phyloP scores from a whole-genome alignment of 306 rosid genomes.

The Clitoria ternatea region DNA sequence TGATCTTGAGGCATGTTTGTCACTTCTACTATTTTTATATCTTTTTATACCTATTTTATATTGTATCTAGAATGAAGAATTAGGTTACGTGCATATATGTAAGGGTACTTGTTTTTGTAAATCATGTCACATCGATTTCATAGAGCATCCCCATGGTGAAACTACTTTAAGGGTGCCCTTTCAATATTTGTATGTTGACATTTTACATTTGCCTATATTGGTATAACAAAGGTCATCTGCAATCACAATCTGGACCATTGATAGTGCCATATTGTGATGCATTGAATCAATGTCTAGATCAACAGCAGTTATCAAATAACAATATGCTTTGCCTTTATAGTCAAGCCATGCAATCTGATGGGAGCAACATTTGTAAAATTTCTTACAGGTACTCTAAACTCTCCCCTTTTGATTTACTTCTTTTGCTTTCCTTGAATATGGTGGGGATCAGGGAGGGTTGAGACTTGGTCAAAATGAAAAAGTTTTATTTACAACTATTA shows the following conservation, averaged over 20 bases:
- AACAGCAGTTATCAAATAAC: conserved; percentile 25
- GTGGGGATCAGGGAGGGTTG: neutral
- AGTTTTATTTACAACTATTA: neutral
- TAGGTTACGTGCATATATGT: neutral
- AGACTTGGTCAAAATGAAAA: conserved; percentile 1
- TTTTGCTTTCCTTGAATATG: neutral
- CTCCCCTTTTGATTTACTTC: neutral
- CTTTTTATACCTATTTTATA: neutral
- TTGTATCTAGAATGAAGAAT: conserved; percentile 1
- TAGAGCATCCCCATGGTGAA: neutral
- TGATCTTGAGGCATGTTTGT: conserved; percentile 93
- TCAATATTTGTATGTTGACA: neutral
- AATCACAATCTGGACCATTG: conserved; percentile 1
- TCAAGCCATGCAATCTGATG: conserved; percentile 83
- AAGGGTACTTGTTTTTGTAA: neutral
- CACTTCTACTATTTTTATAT: conserved; percentile 4
- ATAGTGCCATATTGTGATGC: neutral
- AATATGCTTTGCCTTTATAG: conserved; percentile 46
- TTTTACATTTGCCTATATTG: neutral
- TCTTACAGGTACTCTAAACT: conserved; percentile 62
- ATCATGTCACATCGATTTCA: neutral
- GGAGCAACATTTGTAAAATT: conserved; percentile 90
- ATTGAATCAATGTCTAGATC: neutral
- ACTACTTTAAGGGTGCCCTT: neutral
- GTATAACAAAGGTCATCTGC: neutral